A percentile compares a stretch with the other conserved stretches of the same genome.
phyloP scores from a whole-genome alignment of 1,139 yeast genomes.

The Lodderomyces theae region DNA sequence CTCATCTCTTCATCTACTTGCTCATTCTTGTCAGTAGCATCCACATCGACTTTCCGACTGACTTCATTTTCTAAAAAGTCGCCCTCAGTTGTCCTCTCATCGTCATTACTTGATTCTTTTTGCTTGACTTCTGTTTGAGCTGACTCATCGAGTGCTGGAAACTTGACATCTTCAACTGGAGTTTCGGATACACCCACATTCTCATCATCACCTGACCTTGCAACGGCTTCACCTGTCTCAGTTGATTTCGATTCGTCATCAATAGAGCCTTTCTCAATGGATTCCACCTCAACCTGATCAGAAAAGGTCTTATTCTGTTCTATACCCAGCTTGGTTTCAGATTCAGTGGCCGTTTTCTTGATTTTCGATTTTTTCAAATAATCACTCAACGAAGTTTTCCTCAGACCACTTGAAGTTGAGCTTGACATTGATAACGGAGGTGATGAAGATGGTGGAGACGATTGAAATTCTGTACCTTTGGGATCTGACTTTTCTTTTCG shows the following conservation, averaged over 20 bases:
- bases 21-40: neutral
- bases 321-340: neutral
- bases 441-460: neutral
- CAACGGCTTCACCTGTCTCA: too few species aligned
- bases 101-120: too few species aligned
- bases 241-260: too few species aligned
- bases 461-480: too few species aligned
- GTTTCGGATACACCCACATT: too few species aligned
- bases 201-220: too few species aligned
- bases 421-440: neutral
- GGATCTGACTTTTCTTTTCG: neutral
- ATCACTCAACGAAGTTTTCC: slow-evolving; percentile 18
- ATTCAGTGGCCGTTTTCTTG: slow-evolving; percentile 4
- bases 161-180: too few species aligned
- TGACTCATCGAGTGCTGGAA: too few species aligned
- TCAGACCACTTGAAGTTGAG: slow-evolving; percentile 2
- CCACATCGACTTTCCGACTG: neutral
- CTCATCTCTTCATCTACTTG: slow-evolving; percentile 1
- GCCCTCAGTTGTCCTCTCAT: too few species aligned
- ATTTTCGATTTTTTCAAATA: slow-evolving; percentile 15
- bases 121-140: too few species aligned
- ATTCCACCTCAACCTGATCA: too few species aligned
- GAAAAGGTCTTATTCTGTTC: neutral
- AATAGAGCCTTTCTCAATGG: neutral
- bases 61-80: too few species aligned